A percentile compares a stretch with the other conserved stretches of the same genome.
Evolutionary conservation across 306 rosid genomes (phyloP).

Genomic region (Nissolia schottii): DNA sequence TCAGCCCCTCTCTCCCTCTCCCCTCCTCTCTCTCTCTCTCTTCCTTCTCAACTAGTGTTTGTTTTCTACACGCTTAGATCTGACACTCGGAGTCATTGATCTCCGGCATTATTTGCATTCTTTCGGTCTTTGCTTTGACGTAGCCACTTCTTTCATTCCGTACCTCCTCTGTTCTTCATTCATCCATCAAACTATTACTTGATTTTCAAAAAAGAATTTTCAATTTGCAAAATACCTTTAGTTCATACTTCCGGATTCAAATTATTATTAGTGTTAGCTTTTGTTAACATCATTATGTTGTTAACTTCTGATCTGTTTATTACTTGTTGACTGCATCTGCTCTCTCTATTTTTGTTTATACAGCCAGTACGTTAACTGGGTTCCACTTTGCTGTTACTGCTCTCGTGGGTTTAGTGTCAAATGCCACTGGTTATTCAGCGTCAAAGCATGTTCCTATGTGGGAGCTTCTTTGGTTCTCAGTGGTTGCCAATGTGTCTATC

Average conservation of each 20-base stretch:
- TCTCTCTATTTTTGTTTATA: background rate
- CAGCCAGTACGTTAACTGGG: constrained; percentile 92
- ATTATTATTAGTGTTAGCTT: background rate
- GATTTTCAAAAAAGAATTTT: background rate
- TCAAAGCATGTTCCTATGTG: constrained; percentile 88
- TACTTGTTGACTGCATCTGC: background rate
- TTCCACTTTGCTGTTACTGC: constrained; percentile 93
- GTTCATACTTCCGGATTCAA: background rate
- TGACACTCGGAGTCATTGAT: background rate
- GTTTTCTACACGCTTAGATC: constrained; percentile 11
- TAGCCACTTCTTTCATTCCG: background rate
- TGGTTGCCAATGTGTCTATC: constrained; percentile 79
- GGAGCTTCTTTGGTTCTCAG: constrained; percentile 95
- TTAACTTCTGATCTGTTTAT: background rate
- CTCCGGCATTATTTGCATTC: background rate
- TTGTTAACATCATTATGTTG: background rate
- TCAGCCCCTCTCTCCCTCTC: constrained; percentile 31
- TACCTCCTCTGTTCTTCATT: background rate
- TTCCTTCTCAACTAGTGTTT: background rate
- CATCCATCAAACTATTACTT: background rate
- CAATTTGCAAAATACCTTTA: background rate
- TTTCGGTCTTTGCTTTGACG: background rate
- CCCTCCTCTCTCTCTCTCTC: background rate
- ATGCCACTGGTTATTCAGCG: constrained; percentile 72
- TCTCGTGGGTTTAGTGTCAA: constrained; percentile 74